phyloP scores from a whole-genome alignment of 495 filamentous ascomycete genomes.

The Bombardia bombarda region DNA sequence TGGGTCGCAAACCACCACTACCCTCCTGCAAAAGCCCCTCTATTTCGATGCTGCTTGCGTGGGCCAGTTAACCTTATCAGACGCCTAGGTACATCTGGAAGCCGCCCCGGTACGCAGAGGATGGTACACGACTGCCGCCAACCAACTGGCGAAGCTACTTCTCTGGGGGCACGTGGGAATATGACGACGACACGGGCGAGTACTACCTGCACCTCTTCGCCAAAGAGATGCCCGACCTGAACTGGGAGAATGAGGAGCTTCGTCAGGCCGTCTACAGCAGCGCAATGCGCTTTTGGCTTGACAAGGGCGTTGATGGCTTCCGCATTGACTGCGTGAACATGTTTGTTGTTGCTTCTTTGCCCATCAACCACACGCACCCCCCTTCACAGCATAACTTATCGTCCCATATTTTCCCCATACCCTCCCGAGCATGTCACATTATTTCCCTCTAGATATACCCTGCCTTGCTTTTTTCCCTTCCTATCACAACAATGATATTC shows the following conservation, averaged over 20 bases:
- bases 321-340: constrained; percentile 61
- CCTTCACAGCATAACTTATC: no score
- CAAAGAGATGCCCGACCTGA: constrained; percentile 56
- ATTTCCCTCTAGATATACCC: no score
- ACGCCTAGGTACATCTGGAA: constrained; percentile 79
- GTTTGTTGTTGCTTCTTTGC: no score
- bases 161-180: constrained; percentile 40
- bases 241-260: constrained; percentile 56
- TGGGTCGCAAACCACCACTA: no score
- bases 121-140: constrained; percentile 31
- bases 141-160: neutral
- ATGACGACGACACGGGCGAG: constrained; percentile 49
- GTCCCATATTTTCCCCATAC: no score
- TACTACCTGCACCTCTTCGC: constrained; percentile 63
- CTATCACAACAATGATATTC: no score
- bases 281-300: constrained; percentile 61
- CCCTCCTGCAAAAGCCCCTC: no score
- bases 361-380: no score
- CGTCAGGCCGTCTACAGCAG: constrained; percentile 54
- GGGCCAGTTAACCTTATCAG: no score
- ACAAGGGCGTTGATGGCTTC: constrained; percentile 59
- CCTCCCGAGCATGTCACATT: no score
- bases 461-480: no score
- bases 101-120: constrained; percentile 45
- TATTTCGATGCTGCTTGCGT: no score